These are phyloP conservation scores for Lipomyces yamadae DNA, from an alignment of 805 yeast species.

Conservation along the genomic window DNA sequence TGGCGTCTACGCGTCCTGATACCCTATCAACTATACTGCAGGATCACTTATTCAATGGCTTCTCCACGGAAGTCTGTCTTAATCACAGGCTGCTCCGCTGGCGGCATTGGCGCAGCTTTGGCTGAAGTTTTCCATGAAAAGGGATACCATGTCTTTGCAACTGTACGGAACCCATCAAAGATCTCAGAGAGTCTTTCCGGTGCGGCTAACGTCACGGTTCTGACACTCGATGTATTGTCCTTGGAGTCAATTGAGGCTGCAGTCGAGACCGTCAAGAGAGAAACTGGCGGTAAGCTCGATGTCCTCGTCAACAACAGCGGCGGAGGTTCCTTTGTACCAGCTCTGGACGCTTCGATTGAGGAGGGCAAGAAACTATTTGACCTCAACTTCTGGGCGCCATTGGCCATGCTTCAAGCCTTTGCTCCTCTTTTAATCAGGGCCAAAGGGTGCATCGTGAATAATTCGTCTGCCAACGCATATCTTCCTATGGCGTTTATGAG, in stretches of 20 bases:
- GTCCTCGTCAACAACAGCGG: not conserved
- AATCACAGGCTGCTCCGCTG: not conserved
- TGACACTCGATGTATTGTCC: not conserved
- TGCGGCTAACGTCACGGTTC: not conserved
- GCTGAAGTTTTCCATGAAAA: not conserved
- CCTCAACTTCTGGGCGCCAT: not conserved
- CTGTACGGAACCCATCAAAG: not conserved
- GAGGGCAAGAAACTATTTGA: not conserved
- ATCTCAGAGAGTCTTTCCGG: not conserved
- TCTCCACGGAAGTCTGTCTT: not conserved
- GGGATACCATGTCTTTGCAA: not conserved
- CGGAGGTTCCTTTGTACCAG: slow-evolving; percentile 1
- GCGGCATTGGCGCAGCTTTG: not conserved
- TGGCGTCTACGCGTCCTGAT: not conserved
- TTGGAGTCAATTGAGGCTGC: not conserved
- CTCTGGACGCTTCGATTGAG: not conserved
- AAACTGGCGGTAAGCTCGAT: not conserved
- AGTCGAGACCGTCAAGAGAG: not conserved
- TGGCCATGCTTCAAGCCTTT: not conserved
- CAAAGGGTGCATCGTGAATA: not conserved
- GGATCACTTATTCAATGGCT: not conserved
- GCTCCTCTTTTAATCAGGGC: not conserved
- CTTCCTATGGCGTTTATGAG: not conserved
- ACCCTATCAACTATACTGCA: not conserved
- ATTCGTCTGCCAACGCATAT: not conserved